These are phyloP conservation scores for Tuber umbilicatum DNA, from an alignment of 495 filamentous ascomycete species.

Conservation along the genomic window DNA sequence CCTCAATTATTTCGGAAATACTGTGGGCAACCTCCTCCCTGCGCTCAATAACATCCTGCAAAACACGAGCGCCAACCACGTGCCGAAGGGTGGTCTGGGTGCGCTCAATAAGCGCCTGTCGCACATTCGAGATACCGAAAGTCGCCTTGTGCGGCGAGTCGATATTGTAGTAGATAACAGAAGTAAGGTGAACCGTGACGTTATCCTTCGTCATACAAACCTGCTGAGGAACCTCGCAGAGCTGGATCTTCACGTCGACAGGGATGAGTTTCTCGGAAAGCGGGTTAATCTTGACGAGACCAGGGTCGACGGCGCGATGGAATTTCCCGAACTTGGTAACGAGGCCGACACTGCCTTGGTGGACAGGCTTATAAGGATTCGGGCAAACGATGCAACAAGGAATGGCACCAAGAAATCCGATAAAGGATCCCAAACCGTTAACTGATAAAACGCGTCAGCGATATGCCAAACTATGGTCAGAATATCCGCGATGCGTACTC, in stretches of 20 bases:
- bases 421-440: constrained; percentile 63
- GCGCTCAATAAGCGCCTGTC: constrained; percentile 89
- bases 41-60: constrained; percentile 98
- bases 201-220: constrained; percentile 99
- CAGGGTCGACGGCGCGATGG: constrained; percentile 92
- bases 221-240: constrained; percentile 86
- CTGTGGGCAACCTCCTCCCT: constrained; percentile 92
- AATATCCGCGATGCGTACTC: constrained; percentile 52
- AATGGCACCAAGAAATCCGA: constrained; percentile 78
- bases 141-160: constrained; percentile 91
- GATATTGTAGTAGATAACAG: constrained; percentile 99
- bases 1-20: constrained; percentile 96
- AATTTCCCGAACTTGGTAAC: constrained; percentile 96
- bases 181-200: constrained; percentile 84
- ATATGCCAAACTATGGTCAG: neutral
- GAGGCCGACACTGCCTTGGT: constrained; percentile 87
- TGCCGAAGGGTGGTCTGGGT: constrained; percentile 97
- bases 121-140: constrained; percentile 92
- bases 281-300: constrained; percentile 97
- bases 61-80: constrained; percentile 89
- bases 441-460: constrained; percentile 41
- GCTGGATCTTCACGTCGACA: constrained; percentile 98
- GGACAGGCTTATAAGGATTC: constrained; percentile 93
- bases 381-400: constrained; percentile 76
- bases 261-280: constrained; percentile 81